Base-by-base conservation (phyloP, 139 green algal species). In the Auxenochlorella pyrenoidosa region DNA sequence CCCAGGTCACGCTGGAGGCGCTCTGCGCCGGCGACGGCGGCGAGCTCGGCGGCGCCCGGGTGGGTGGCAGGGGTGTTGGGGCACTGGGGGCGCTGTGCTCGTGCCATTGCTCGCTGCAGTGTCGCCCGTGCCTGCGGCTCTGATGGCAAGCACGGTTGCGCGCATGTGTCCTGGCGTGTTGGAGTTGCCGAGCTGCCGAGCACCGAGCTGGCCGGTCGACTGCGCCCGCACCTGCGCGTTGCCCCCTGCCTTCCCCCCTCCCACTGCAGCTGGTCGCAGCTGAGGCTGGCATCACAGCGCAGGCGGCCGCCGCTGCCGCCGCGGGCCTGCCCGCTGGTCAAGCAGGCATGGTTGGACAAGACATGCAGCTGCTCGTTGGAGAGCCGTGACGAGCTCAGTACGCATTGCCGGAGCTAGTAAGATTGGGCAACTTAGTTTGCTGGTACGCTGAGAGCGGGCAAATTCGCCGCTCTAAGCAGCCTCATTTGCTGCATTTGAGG, bases 331-430 rank as follows among this genome's bases (percentile, higher is more conserved):
- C 32, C 3, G 51, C 21, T 0, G 77, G 43, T 1, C 32, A n/a
- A 32, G 47, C 51, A 32, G 75, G 36, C n/a, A 43, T 84, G 79
- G 79, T 34, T 2, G 79, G 79, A 22, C 79, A 73, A 28, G 79
- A 84, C 59, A 84, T 84, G 79, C 79, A 84, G 58, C 79, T 84
- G 22, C 38, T 84, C 5, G 59, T 84, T 30, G 79, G 51, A 18
- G 79, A 73, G 26, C 36, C 73, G 0, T 75, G 73, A 79, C 8
- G 40, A 19, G 13, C 30, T 22, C 66, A 18, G 28, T 19, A 22
- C 32, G 66, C 28, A 38, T 34, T 36, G 8, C 63, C 66, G 41
- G 4, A 73, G 34, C 66, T 73, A 40, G 1, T 6, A 12, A 3
- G 28, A 16, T 32, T 73, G 10, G 54, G 54, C 54, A 63, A 8